Evolutionary conservation across 2,329 filamentous ascomycete species (phyloP), one percentile per base, ranked within the genome.

Genomic region (Fusarium multiceps): DNA sequence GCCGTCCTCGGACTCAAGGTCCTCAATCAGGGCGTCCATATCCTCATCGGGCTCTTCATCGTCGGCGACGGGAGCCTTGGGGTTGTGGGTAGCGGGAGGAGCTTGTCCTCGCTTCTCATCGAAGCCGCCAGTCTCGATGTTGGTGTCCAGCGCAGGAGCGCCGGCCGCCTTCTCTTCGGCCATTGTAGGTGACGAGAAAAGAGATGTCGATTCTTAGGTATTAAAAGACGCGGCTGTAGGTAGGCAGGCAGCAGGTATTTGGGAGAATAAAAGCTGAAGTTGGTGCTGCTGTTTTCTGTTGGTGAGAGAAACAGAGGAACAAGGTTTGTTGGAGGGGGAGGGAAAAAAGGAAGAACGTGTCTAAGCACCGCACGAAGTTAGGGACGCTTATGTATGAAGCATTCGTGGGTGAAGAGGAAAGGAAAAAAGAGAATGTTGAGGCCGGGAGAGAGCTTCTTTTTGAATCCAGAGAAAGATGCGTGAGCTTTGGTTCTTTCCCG

Each of bases 1-100:
- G 58, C 90, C 92, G 80, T 96, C 93, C 74, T 93, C 86, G 43
- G 90, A 93, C 82, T 96, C 92, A 72, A 97, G 90, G 76, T 96
- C 93, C 80, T 94, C 92, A 73, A 97, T 97, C 76, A 97, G 86
- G 76, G 90, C 89, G 78, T 97, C 92, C 73, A 97, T 93, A 79
- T 95, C 91, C 82, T 93, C 92, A 75, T 93, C 91, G 30, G 82
- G 91, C 23, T 94, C 91, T 50, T 93, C 90, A 8, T 90, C 89
- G 30, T 87, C 87, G 45, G 87, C 84, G 51, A 76, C 78, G 76
- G 82, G 83, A 63, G 77, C 74, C 76, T 79, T 79, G 63, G 78
- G 69, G 42, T 77, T 75, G 65, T 79, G 76, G 61, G 72, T 50
- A 23, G 80, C 68, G 45, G 80, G 68, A 66, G 75, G 72, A 62